Conservation (phyloP, 257 asterid genomes). For the Fraxinus anomala region DNA sequence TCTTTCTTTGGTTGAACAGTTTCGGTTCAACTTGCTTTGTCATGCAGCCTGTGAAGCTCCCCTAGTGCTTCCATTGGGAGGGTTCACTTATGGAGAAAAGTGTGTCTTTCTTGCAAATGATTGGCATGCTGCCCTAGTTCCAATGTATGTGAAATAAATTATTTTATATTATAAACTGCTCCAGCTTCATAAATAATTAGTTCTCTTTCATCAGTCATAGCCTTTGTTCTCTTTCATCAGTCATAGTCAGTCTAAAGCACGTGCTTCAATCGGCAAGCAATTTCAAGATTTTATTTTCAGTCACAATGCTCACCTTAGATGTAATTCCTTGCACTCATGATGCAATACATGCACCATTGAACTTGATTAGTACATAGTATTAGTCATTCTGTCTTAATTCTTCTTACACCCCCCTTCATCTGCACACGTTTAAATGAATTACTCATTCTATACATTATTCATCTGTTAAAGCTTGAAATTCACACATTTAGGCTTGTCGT, state of each 20-base stretch:
- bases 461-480: slow-evolving; percentile 5
- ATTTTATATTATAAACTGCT: slow-evolving; percentile 17
- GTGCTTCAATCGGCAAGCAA: background rate
- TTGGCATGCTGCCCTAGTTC: slow-evolving; percentile 99
- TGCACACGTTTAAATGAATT: background rate
- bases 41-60: slow-evolving; percentile 99
- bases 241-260: slow-evolving; percentile 13
- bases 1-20: slow-evolving; percentile 57
- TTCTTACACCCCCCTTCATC: background rate
- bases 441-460: background rate
- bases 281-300: background rate
- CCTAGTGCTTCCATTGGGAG: slow-evolving; percentile 87
- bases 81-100: slow-evolving; percentile 88
- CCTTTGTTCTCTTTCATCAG: slow-evolving; percentile 1
- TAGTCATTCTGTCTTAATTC: background rate
- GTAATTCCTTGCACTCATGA: background rate
- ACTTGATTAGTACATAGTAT: background rate
- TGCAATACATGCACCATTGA: slow-evolving; percentile 5
- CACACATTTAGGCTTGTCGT: slow-evolving; percentile 1
- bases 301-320: background rate
- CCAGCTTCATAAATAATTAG: slow-evolving; percentile 11
- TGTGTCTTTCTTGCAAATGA: slow-evolving; percentile 94
- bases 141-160: slow-evolving; percentile 63
- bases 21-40: slow-evolving; percentile 92
- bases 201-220: slow-evolving; percentile 15